Conservation (phyloP, 176 grass and related monocot species). For the Avena sativa region DNA sequence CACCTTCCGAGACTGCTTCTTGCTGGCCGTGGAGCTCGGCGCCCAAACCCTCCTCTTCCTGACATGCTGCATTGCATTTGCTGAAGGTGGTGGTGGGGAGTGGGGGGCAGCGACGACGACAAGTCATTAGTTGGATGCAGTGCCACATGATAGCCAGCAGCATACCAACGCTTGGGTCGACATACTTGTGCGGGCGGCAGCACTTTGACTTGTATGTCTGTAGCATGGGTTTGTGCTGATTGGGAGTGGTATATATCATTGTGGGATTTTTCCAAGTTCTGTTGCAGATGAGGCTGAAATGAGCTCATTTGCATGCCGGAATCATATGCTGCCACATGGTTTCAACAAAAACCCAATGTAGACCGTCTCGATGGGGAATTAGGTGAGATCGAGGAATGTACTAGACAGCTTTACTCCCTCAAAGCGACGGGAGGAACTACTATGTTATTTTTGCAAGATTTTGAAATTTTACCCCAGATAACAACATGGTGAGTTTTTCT, state of each 20-base stretch:
- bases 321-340: too few species aligned
- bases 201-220: constrained; percentile 34
- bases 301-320: too few species aligned
- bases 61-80: not conserved
- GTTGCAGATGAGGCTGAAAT: too few species aligned
- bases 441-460: not conserved
- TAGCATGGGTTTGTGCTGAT: too few species aligned
- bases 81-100: not conserved
- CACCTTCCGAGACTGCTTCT: not conserved
- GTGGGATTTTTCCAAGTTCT: too few species aligned
- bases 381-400: too few species aligned
- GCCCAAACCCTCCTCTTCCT: not conserved
- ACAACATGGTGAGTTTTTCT: not conserved
- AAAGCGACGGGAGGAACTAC: too few species aligned
- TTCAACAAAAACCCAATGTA: too few species aligned
- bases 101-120: not conserved
- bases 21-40: not conserved
- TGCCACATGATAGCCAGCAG: constrained; percentile 33
- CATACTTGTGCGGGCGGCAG: constrained; percentile 62
- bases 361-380: too few species aligned
- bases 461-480: not conserved
- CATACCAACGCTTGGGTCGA: constrained; percentile 30
- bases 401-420: too few species aligned
- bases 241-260: too few species aligned
- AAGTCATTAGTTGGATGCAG: not conserved